Percentiles rank a stretch among this genome's conserved stretches.
phyloP scores from a whole-genome alignment of 495 filamentous ascomycete genomes.

The Xylaria acuta region DNA sequence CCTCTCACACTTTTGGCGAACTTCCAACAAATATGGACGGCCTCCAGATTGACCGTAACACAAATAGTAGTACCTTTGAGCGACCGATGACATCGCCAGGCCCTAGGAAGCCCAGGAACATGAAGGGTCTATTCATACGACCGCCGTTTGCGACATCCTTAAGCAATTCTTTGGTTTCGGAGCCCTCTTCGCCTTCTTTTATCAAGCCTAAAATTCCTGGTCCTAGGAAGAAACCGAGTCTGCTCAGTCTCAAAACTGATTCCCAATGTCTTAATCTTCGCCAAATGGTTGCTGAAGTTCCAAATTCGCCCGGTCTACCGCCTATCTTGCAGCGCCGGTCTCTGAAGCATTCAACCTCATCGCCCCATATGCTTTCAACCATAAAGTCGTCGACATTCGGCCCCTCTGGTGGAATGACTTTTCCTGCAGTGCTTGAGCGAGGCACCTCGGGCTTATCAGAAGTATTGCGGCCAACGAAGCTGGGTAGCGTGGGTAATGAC shows the following conservation, averaged over 20 bases:
- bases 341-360: slow-evolving; percentile 62
- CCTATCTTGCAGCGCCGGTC: slow-evolving; percentile 61
- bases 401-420: slow-evolving; percentile 59
- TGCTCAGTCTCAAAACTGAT: slow-evolving; percentile 70
- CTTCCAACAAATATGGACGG: slow-evolving; percentile 51
- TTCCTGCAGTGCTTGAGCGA: slow-evolving; percentile 56
- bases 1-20: slow-evolving; percentile 52
- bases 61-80: slow-evolving; percentile 46
- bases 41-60: slow-evolving; percentile 36
- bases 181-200: slow-evolving; percentile 82
- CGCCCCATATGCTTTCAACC: slow-evolving; percentile 60
- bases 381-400: slow-evolving; percentile 61
- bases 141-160: slow-evolving; percentile 63
- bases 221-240: slow-evolving; percentile 76
- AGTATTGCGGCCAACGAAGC: slow-evolving; percentile 53
- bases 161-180: slow-evolving; percentile 59
- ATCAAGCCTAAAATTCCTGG: slow-evolving; percentile 75
- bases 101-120: slow-evolving; percentile 81
- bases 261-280: slow-evolving; percentile 52
- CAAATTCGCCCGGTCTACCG: slow-evolving; percentile 51
- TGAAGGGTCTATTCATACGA: slow-evolving; percentile 91
- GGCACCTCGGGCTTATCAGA: slow-evolving; percentile 56
- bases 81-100: slow-evolving; percentile 70
- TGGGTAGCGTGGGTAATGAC: slow-evolving; percentile 34
- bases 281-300: slow-evolving; percentile 49